A percentile compares a stretch with the other conserved stretches of the same genome.
phyloP scores from a whole-genome alignment of 2,329 filamentous ascomycete genomes.

The Trichoderma asperellum region DNA sequence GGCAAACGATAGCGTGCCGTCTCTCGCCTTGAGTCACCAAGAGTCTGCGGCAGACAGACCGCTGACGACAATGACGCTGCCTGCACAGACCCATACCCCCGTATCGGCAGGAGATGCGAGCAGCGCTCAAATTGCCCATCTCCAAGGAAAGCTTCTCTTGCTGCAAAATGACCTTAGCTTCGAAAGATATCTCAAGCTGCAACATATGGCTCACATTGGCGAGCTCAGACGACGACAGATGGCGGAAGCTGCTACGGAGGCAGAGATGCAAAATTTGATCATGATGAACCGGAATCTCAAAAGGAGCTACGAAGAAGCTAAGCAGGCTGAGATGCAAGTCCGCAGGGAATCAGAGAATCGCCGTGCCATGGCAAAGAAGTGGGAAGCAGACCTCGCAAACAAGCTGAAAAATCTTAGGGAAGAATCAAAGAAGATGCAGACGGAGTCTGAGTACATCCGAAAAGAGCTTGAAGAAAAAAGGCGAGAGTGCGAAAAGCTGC shows the following conservation, averaged over 20 bases:
- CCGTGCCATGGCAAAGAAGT: slow-evolving; percentile 74
- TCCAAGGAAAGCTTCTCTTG: slow-evolving; percentile 75
- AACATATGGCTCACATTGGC: slow-evolving; percentile 80
- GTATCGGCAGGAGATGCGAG: slow-evolving; percentile 41
- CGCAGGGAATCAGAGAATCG: slow-evolving; percentile 74
- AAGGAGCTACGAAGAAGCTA: slow-evolving; percentile 72
- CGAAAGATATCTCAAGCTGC: slow-evolving; percentile 80
- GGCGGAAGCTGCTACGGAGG: slow-evolving; percentile 75
- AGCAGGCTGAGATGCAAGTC: slow-evolving; percentile 69
- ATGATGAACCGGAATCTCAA: slow-evolving; percentile 76
- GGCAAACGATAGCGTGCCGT: slow-evolving; percentile 62
- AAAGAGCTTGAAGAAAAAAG: slow-evolving; percentile 61
- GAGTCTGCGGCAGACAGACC: slow-evolving; percentile 50
- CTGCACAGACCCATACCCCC: slow-evolving; percentile 37
- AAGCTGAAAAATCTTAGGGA: slow-evolving; percentile 70
- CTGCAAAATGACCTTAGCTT: slow-evolving; percentile 82
- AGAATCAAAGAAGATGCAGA: slow-evolving; percentile 67
- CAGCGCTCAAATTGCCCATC: slow-evolving; percentile 51
- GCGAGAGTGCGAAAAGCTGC: slow-evolving; percentile 66
- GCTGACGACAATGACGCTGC: slow-evolving; percentile 36
- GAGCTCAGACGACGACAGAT: slow-evolving; percentile 76
- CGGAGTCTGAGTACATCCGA: slow-evolving; percentile 60
- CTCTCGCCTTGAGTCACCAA: slow-evolving; percentile 55
- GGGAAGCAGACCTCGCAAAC: slow-evolving; percentile 70
- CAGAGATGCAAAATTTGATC: slow-evolving; percentile 80